Evolutionary conservation across 495 filamentous ascomycete species (phyloP), one percentile per base, ranked within the genome.

Genomic region (Xylaria scruposa): DNA sequence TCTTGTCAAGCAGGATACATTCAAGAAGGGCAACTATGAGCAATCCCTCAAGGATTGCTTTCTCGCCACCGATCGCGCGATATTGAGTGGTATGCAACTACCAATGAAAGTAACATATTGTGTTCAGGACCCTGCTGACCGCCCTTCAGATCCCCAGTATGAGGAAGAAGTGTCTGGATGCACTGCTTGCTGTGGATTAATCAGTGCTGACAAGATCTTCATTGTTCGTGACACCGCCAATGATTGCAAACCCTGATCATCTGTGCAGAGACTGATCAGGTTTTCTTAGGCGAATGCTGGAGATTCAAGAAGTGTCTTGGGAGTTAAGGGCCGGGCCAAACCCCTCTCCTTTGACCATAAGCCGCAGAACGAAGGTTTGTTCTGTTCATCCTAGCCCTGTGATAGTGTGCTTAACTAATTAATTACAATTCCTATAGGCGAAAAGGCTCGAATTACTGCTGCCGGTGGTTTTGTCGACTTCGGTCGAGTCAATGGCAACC

Each of bases 391-490:
- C 38, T 51, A 1, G 46, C 31, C 69, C 61, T 71, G 67, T 3
- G 33, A 42, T 33, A 38, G 10, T 36, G 10, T 70, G 59, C 46
- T 64, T 64, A 70, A 17, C 12, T 33, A 10, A 54, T 67, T 75
- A 58, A 69, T 58, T 68, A n/a, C 17, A 54, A 73, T 69, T 31
- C 72, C 51, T 74, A 74, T 79, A 98, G 95, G 91, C 80, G 96
- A 99, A 82, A 98, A 97, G 84, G 94, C 96, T 59, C 88, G 96
- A 79, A 99, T 99, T 79, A 93, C 89, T 75, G 95, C 95, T 44
- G 96, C 96, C 4, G 96, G 96, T 76, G 96, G 96, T 58, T 99
- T 99, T 78, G 96, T 99, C 75, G 96, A 99, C 83, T 99, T 98
- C 77, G 96, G 95, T 62, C 92, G 96, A 78, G 96, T 99, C 73